Evolutionary conservation across 192 early-diverging fungal species (phyloP), one percentile per base, ranked within the genome.

Genomic region (Backusella tuberculispora): DNA sequence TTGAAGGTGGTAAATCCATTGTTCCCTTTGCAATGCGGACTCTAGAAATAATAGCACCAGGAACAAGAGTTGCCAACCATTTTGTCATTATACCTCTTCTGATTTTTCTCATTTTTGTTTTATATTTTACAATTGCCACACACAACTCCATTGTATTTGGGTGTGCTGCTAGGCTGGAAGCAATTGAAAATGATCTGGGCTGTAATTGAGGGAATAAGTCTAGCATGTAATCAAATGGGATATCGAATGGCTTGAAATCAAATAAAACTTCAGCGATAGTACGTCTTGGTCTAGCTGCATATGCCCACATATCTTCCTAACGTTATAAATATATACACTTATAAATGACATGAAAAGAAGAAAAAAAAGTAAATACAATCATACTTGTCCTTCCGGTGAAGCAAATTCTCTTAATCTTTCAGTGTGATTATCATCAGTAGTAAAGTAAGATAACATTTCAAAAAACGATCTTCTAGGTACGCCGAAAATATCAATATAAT

Each of bases 391-490:
- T 56, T 86, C 90, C 0, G 93, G 79, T 5, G 87, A 83, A 1
- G 88, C 76, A 69, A 99, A 93, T 73, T 99, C 96, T 41, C 83
- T 80, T 46, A 99, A 85, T 77, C 93, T 92, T 53, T 95, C 94
- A 9, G 85, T 87, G 56, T 97, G 95, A 67, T 87, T 71, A 12
- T 79, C 77, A 71, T 87, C 87, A 19, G 78, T 50, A 6, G 92
- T 88, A 83, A 99, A 99, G 74, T 91, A 94, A 19, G 88, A 74
- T 15, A 97, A 81, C 46, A 96, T 87, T 72, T 96, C 90, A 72
- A 99, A 98, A 85, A 99, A 98, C 41, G 94, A 96, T 47, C 95
- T 83, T 21, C 92, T 83, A 10, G 98, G 98, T 0, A 92, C 90
- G 4, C 91, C 92, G 76, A 89, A 95, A 19, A 97, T 88, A 81